Percentiles rank a stretch among this genome's conserved stretches.
Evolutionary conservation across 2,329 filamentous ascomycete species (phyloP).

Genomic region (Colletotrichum tropicicola): DNA sequence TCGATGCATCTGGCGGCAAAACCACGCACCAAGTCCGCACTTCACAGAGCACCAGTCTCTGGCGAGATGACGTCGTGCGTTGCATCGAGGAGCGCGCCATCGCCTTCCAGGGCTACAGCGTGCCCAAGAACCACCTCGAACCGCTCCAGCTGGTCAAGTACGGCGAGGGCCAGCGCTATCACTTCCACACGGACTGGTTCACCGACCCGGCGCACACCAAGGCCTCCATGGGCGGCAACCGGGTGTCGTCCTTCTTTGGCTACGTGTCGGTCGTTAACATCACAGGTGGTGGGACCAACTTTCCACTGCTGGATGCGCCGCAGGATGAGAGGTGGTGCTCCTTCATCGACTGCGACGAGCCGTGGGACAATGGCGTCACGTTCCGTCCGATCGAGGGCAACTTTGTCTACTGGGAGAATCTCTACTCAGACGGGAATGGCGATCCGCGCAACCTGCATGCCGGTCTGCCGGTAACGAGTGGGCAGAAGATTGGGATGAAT

Average conservation of each 20-base stretch:
- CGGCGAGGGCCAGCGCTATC: constrained; percentile 52
- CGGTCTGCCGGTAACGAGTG: constrained; percentile 53
- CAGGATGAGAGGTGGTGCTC: constrained; percentile 37
- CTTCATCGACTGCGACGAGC: constrained; percentile 58
- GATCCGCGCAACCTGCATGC: constrained; percentile 56
- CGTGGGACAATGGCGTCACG: constrained; percentile 55
- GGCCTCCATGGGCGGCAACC: constrained; percentile 49
- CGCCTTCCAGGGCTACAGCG: constrained; percentile 53
- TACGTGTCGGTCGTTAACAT: constrained; percentile 52
- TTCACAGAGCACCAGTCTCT: constrained; percentile 55
- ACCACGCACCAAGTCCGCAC: constrained; percentile 49
- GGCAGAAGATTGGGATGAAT: constrained; percentile 61
- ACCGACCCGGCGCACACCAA: constrained; percentile 47
- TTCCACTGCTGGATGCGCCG: constrained; percentile 52
- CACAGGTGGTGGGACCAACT: constrained; percentile 59
- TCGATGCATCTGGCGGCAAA: constrained; percentile 43
- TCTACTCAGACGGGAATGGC: constrained; percentile 48
- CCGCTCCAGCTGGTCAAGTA: constrained; percentile 59
- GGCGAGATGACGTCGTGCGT: constrained; percentile 51
- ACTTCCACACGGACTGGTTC: constrained; percentile 63
- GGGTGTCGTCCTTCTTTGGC: constrained; percentile 56
- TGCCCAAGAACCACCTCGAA: constrained; percentile 49
- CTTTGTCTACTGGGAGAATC: constrained; percentile 58
- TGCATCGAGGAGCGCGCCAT: constrained; percentile 58
- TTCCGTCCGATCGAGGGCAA: constrained; percentile 57